These are phyloP conservation scores for Triticum urartu DNA, from an alignment of 176 grass and related monocot genomes.

Conservation along the genomic window DNA sequence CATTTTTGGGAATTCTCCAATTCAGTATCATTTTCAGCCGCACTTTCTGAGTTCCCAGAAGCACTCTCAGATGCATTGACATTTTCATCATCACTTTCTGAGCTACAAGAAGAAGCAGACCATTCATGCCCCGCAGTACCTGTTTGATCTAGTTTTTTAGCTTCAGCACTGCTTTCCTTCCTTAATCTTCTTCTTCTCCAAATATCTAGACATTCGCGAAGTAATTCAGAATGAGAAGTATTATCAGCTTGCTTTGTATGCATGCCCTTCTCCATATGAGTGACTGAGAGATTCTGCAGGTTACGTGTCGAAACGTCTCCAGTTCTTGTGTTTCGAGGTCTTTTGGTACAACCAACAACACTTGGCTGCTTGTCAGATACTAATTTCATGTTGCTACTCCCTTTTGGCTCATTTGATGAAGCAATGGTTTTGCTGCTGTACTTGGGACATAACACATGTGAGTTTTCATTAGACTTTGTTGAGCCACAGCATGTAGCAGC, in stretches of 20 bases:
- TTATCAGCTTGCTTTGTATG: slow-evolving; percentile 11
- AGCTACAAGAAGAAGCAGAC: slow-evolving; percentile 4
- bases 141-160: slow-evolving; percentile 10
- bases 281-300: not conserved
- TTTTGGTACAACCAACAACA: slow-evolving; percentile 2
- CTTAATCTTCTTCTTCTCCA: slow-evolving; percentile 40
- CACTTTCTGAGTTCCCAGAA: slow-evolving; percentile 23
- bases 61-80: not conserved
- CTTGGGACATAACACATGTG: slow-evolving; percentile 24
- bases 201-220: slow-evolving; percentile 32
- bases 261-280: not conserved
- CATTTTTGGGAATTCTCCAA: not conserved
- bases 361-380: slow-evolving; percentile 14
- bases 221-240: slow-evolving; percentile 6
- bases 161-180: slow-evolving; percentile 15
- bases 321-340: no score
- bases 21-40: slow-evolving; percentile 16
- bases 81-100: slow-evolving; percentile 30
- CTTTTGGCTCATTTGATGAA: slow-evolving; percentile 23
- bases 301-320: no score
- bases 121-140: not conserved
- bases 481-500: slow-evolving; percentile 4
- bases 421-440: slow-evolving; percentile 25
- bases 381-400: slow-evolving; percentile 22
- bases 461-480: slow-evolving; percentile 22